These are phyloP conservation scores for Boletus subparvulus DNA, from an alignment of 768 basidiomycete species.

Conservation along the genomic window DNA sequence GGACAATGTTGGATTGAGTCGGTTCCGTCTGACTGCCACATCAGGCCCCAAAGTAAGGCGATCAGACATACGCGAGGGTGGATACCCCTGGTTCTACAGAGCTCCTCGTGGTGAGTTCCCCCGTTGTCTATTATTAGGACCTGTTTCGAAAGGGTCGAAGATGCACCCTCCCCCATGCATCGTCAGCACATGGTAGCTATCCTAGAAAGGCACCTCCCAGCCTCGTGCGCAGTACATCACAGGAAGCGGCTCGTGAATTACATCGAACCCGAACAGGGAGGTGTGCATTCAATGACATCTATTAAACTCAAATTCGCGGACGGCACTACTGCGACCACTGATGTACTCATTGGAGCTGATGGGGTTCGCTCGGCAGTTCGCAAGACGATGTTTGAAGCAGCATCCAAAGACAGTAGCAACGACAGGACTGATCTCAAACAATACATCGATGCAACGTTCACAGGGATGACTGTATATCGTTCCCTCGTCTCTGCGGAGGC, in stretches of 20 bases:
- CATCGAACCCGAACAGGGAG: neutral
- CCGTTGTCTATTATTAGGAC: neutral
- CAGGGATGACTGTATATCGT: conserved; percentile 42
- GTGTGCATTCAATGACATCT: conserved; percentile 27
- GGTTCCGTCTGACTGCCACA: neutral
- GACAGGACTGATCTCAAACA: conserved; percentile 3
- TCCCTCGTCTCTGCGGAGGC: conserved; percentile 35
- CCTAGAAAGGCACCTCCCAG: conserved; percentile 19
- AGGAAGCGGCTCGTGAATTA: conserved; percentile 24
- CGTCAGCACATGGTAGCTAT: conserved; percentile 21
- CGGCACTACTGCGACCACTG: conserved; percentile 28
- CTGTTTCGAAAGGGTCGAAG: conserved; percentile 1
- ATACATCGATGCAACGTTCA: conserved; percentile 37
- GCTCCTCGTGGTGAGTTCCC: conserved; percentile 19
- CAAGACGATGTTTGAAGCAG: conserved; percentile 21
- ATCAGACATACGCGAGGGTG: conserved; percentile 33
- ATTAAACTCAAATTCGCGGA: conserved; percentile 15
- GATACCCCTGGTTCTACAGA: conserved; percentile 28
- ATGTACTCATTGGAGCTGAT: conserved; percentile 48
- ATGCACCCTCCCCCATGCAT: conserved; percentile 14
- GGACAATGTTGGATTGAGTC: neutral
- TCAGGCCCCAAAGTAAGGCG: conserved; percentile 6
- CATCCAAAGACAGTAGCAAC: neutral
- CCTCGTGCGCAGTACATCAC: conserved; percentile 14
- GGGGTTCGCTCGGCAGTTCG: conserved; percentile 38